A percentile compares a stretch with the other conserved stretches of the same genome.
Evolutionary conservation across 306 rosid species (phyloP).

Genomic region (Canavalia ensiformis): DNA sequence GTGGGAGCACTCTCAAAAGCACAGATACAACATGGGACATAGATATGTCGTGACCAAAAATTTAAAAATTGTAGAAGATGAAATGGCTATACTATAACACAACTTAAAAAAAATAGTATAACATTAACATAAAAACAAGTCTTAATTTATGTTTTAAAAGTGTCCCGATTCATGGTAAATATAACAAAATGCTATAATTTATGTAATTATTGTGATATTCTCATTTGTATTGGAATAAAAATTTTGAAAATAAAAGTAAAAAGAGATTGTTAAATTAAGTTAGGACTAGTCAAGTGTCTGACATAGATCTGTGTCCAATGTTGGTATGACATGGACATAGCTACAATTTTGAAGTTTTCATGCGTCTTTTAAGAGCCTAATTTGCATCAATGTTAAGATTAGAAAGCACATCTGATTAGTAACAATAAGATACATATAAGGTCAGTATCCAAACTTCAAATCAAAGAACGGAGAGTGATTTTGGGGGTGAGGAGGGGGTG

Average conservation of each 20-base stretch:
- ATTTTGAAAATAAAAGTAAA: not conserved
- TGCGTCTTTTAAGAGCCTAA: not conserved
- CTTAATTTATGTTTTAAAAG: not conserved
- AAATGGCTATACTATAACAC: not conserved
- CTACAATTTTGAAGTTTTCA: not conserved
- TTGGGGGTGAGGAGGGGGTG: not conserved
- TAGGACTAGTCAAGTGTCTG: too few species aligned
- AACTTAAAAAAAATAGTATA: not conserved
- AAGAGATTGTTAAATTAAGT: not conserved
- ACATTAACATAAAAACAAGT: not conserved
- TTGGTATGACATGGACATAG: not conserved
- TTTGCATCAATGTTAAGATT: not conserved
- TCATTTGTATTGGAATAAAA: not conserved
- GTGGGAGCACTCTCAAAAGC: not conserved
- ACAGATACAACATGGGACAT: not conserved
- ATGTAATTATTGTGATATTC: not conserved
- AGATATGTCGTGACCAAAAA: not conserved
- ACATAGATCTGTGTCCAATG: too few species aligned
- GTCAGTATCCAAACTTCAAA: constrained; percentile 10
- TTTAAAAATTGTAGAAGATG: not conserved
- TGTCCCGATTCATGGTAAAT: not conserved
- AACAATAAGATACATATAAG: constrained; percentile 7
- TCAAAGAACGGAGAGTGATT: constrained; percentile 19
- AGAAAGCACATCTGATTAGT: constrained; percentile 10
- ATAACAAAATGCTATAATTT: not conserved